Base-by-base conservation (phyloP, 148 eudicot species). In the Drosera capensis region DNA sequence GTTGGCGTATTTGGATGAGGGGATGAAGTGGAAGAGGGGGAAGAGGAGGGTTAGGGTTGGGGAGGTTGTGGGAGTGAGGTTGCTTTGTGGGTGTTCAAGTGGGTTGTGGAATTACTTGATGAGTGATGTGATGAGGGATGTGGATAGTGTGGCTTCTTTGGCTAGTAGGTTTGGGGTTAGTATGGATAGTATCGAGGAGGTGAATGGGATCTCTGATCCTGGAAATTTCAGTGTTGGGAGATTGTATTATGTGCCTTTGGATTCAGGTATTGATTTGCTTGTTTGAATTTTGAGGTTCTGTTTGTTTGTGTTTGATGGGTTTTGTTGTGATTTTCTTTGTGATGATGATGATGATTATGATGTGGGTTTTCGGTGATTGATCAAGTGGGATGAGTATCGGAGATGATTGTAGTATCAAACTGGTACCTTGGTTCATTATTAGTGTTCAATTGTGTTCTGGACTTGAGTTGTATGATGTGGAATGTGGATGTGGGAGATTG, bases 131-230 rank as follows among this genome's bases (percentile, higher is more conserved):
- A 65, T 84, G 87, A 59, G 48, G 28, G 95, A 84, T 23, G 93
- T 73, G 39, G 97, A 90, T 70, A 80, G 60, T 44, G 55, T 90
- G 40, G 82, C 68, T 40, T 75, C 80, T 43, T 65, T 90, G 48
- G 80, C 93, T 15, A 90, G 95, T 63, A 58, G 95, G 48, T 90
- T 90, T 75, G 97, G 95, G 25, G 87, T 90, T 63, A 90, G 97
- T 57, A 90, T 90, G 97, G 93, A 75, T 59, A 84, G 80, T 59
- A 84, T 90, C 70, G 97, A 78, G 56, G 63, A 46, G 53, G 62
- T 73, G 31, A 90, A 90, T 73, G 93, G 95, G 40, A 67, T 90
- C 63, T 19, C 18, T 12, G 51, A 75, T 69, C 97, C 95, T 48
- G 73, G 59, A 58, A 84, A 90, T 78, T 59, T 90, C 11, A 71